Percentiles rank a stretch among this genome's conserved stretches.
These are phyloP conservation scores for Patellifolia procumbens DNA, from an alignment of 179 eudicot genomes.

Conservation along the genomic window DNA sequence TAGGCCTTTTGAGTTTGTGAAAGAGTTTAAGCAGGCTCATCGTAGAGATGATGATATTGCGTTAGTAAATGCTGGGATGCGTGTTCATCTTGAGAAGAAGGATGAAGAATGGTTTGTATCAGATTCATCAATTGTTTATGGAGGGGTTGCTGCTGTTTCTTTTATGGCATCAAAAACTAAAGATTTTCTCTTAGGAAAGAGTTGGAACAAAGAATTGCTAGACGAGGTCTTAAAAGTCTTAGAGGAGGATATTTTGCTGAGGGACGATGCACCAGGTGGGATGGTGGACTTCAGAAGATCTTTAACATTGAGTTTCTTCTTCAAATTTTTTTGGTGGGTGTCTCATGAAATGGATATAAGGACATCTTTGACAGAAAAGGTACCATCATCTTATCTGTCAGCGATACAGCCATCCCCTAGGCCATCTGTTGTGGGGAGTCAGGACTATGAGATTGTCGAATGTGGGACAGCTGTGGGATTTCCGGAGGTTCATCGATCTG, in stretches of 20 bases:
- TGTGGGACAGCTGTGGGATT: slow-evolving; percentile 90
- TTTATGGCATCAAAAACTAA: slow-evolving; percentile 62
- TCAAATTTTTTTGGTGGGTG: slow-evolving; percentile 84
- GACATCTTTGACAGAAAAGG: slow-evolving; percentile 37
- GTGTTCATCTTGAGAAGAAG: no score
- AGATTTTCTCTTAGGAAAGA: slow-evolving; percentile 66
- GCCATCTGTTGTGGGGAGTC: slow-evolving; percentile 72
- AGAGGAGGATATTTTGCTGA: slow-evolving; percentile 66
- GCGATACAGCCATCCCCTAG: slow-evolving; percentile 65
- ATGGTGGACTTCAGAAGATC: slow-evolving; percentile 97
- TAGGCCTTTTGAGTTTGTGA: no score
- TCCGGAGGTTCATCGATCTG: slow-evolving; percentile 90
- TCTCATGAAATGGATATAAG: slow-evolving; percentile 66
- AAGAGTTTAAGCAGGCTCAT: no score
- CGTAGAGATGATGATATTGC: no score
- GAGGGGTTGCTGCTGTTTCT: slow-evolving; percentile 95
- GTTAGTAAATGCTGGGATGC: no score
- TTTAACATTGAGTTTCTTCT: no score
- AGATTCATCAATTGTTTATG: slow-evolving; percentile 90
- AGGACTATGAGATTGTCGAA: slow-evolving; percentile 76
- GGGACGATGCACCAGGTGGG: slow-evolving; percentile 97
- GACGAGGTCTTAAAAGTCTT: slow-evolving; percentile 65
- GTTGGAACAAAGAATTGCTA: slow-evolving; percentile 82
- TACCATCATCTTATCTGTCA: slow-evolving; percentile 66
- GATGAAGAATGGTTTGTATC: slow-evolving; percentile 71